A percentile compares a stretch with the other conserved stretches of the same genome.
phyloP scores from a whole-genome alignment of 2,329 filamentous ascomycete genomes.

The Sporothrix humicola region DNA sequence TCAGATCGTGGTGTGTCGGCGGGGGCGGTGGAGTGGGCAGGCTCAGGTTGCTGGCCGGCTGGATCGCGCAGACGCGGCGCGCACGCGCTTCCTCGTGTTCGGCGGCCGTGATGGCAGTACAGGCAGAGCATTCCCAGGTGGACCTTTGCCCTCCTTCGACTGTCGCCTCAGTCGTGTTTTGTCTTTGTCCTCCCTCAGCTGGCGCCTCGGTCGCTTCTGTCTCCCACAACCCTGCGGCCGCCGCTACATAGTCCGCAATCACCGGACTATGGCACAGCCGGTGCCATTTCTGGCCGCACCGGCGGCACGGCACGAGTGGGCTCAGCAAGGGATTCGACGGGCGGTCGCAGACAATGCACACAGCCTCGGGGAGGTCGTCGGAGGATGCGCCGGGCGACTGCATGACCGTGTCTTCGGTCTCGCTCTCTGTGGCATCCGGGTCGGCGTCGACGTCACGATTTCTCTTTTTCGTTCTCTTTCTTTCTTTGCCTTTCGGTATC shows the following conservation, averaged over 20 bases:
- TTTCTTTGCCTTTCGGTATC: no score
- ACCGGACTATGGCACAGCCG: slow-evolving; percentile 79
- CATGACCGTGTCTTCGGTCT: no score
- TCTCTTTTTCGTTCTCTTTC: no score
- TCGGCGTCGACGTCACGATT: no score
- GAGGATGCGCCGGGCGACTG: no score
- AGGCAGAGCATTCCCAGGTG: not conserved
- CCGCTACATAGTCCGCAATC: slow-evolving; percentile 63
- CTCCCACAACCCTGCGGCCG: slow-evolving; percentile 44
- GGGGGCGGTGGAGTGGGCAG: not conserved
- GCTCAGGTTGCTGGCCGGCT: not conserved
- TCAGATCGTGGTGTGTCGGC: slow-evolving; percentile 35
- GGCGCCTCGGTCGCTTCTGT: no score
- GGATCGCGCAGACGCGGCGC: not conserved
- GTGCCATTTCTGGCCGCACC: slow-evolving; percentile 80
- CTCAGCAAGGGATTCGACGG: slow-evolving; percentile 54
- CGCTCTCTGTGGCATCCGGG: no score
- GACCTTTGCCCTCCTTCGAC: no score
- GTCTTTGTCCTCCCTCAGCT: no score
- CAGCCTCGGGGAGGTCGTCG: not conserved
- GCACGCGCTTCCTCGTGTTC: not conserved
- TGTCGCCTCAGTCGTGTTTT: no score
- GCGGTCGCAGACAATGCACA: not conserved
- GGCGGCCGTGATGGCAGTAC: not conserved
- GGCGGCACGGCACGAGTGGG: slow-evolving; percentile 84